phyloP scores from a whole-genome alignment of 1,284 basidiomycete species.

The Exobasidium rhododendri region DNA sequence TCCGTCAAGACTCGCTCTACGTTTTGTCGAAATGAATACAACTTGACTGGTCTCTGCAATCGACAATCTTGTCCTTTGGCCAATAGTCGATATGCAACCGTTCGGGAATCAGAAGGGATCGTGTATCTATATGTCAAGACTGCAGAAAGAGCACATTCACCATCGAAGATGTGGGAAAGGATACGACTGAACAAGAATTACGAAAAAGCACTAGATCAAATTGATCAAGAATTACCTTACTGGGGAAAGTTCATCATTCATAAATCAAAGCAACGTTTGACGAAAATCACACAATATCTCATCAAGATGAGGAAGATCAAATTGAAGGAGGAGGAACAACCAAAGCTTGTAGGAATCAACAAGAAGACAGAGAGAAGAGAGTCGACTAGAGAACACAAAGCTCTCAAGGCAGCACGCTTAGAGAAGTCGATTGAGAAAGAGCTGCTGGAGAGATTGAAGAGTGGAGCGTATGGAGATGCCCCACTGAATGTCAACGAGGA shows the following conservation, averaged over 20 bases:
- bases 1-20: conserved; percentile 59
- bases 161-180: conserved; percentile 94
- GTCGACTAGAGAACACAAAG: conserved; percentile 87
- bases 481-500: conserved; percentile 97
- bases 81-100: conserved; percentile 94
- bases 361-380: conserved; percentile 97
- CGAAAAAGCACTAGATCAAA: conserved; percentile 76
- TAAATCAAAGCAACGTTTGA: conserved; percentile 98
- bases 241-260: conserved; percentile 98
- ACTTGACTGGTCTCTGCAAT: conserved; percentile 95
- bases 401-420: conserved; percentile 75
- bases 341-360: conserved; percentile 89
- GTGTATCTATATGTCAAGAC: conserved; percentile 98
- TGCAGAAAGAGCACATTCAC: conserved; percentile 91
- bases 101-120: conserved; percentile 87
- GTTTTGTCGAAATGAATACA: conserved; percentile 98
- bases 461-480: conserved; percentile 94
- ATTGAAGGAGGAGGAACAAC: conserved; percentile 71
- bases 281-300: conserved; percentile 98
- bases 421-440: conserved; percentile 96
- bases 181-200: conserved; percentile 93
- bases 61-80: conserved; percentile 94
- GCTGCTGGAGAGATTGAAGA: conserved; percentile 87
- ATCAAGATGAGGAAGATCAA: conserved; percentile 94
- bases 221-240: conserved; percentile 85